A percentile compares a stretch with the other conserved stretches of the same genome.
These are phyloP conservation scores for Exophiala spinifera DNA, from an alignment of 2,329 filamentous ascomycete genomes.

Conservation along the genomic window DNA sequence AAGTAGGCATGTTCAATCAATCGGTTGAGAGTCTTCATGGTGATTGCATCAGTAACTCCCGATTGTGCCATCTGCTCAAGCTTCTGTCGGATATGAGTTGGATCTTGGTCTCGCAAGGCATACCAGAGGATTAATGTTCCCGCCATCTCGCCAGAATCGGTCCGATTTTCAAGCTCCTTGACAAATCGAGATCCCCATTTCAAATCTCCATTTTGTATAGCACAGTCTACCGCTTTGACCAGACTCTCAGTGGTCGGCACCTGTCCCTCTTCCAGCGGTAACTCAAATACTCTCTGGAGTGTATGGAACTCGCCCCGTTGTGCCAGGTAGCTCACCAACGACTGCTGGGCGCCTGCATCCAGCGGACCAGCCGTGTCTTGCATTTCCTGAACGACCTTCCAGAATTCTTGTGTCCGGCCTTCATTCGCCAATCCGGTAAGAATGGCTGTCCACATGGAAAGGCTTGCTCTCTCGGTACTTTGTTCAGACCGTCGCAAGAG, in stretches of 20 bases:
- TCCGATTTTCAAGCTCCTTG: slow-evolving; percentile 11
- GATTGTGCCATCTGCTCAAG: slow-evolving; percentile 62
- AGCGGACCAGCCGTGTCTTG: slow-evolving; percentile 34
- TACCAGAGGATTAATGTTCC: slow-evolving; percentile 75
- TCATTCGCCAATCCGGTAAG: slow-evolving; percentile 51
- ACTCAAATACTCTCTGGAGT: slow-evolving; percentile 66
- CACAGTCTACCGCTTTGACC: slow-evolving; percentile 58
- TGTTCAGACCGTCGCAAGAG: slow-evolving; percentile 44
- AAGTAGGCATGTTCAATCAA: slow-evolving; percentile 70
- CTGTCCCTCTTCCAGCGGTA: slow-evolving; percentile 45
- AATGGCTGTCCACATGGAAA: slow-evolving; percentile 55
- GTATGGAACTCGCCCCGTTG: slow-evolving; percentile 55
- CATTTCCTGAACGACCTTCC: slow-evolving; percentile 26
- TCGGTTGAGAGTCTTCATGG: slow-evolving; percentile 70
- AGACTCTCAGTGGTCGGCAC: slow-evolving; percentile 49
- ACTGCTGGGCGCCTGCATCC: slow-evolving; percentile 40
- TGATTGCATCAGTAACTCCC: slow-evolving; percentile 51
- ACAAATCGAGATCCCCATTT: slow-evolving; percentile 56
- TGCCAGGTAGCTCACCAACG: slow-evolving; percentile 63
- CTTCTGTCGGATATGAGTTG: slow-evolving; percentile 71
- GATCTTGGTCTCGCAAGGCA: slow-evolving; percentile 66
- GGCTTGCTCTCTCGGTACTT: slow-evolving; percentile 30
- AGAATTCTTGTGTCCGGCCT: slow-evolving; percentile 44
- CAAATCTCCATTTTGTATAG: slow-evolving; percentile 56
- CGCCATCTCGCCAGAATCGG: slow-evolving; percentile 20